phyloP scores from a whole-genome alignment of 129 eudicot species.

The Tagetes patula region DNA sequence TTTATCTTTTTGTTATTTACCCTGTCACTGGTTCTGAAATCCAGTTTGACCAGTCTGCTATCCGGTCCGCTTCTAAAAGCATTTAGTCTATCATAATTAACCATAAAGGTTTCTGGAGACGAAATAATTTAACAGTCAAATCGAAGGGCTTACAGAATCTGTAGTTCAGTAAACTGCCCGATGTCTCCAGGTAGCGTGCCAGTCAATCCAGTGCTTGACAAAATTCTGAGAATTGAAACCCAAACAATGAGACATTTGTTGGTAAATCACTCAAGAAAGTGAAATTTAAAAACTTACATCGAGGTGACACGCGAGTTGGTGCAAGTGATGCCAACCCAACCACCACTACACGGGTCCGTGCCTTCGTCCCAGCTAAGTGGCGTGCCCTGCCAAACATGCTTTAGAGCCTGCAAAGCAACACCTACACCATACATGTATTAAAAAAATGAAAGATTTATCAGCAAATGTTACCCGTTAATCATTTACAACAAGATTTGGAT shows the following conservation, averaged over 20 bases:
- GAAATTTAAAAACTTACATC: constrained; percentile 36
- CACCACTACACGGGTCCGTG: constrained; percentile 50
- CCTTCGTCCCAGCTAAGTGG: constrained; percentile 62
- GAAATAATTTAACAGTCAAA: neutral
- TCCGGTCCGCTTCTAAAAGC: too few relatives aligned
- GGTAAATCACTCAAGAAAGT: neutral
- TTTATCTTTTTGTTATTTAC: too few relatives aligned
- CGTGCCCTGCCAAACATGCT: constrained; percentile 45
- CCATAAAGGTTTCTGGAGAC: neutral
- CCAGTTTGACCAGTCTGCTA: too few relatives aligned
- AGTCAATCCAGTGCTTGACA: constrained; percentile 50
- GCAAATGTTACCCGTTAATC: neutral
- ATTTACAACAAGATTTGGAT: neutral
- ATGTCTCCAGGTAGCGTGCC: constrained; percentile 72
- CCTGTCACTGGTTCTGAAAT: too few relatives aligned
- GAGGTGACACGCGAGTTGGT: constrained; percentile 56
- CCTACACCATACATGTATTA: constrained; percentile 33
- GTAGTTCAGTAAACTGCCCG: constrained; percentile 50
- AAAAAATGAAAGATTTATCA: neutral
- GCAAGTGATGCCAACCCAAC: constrained; percentile 75
- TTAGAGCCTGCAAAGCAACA: constrained; percentile 46
- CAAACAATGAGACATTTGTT: neutral
- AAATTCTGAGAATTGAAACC: constrained; percentile 36
- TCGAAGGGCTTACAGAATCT: constrained; percentile 46
- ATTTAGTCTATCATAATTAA: neutral